Conservation (phyloP, 2,329 filamentous ascomycete genomes). For the Exophiala xenobiotica region DNA sequence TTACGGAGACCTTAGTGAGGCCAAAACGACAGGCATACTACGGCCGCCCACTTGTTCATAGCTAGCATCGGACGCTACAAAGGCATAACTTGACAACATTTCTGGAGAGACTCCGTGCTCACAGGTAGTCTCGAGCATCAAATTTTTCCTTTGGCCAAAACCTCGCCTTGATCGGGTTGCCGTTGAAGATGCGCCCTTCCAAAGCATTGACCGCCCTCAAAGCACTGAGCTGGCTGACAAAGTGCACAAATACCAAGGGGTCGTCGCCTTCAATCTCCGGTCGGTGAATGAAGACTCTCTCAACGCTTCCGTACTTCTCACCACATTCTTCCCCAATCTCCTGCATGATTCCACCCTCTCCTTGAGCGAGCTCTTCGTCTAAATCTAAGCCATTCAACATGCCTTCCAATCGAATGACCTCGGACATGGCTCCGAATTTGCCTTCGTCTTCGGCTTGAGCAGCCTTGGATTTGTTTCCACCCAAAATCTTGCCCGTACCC, state of each 20-base stretch:
- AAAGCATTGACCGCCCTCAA: conserved; percentile 86
- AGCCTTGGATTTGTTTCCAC: conserved; percentile 57
- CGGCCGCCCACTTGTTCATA: no score
- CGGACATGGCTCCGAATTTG: conserved; percentile 71
- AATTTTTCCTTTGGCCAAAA: conserved; percentile 85
- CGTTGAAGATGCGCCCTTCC: conserved; percentile 83
- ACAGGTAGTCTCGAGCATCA: conserved; percentile 46
- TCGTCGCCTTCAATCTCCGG: conserved; percentile 42
- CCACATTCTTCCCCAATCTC: conserved; percentile 95
- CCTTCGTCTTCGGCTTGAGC: conserved; percentile 50
- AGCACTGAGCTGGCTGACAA: conserved; percentile 80
- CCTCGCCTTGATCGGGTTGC: conserved; percentile 75
- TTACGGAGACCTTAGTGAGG: no score
- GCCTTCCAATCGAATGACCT: conserved; percentile 76
- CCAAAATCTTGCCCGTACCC: conserved; percentile 76
- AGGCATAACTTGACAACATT: no score
- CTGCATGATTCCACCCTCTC: conserved; percentile 69
- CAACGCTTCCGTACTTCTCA: conserved; percentile 81
- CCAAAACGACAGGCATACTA: no score
- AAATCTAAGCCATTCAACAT: conserved; percentile 88
- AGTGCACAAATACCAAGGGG: conserved; percentile 84
- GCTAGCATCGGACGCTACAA: no score
- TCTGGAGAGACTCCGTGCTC: not conserved
- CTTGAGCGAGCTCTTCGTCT: conserved; percentile 68
- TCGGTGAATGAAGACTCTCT: conserved; percentile 66